phyloP scores from a whole-genome alignment of 768 basidiomycete genomes.

The Paxillus ammoniavirescens region DNA sequence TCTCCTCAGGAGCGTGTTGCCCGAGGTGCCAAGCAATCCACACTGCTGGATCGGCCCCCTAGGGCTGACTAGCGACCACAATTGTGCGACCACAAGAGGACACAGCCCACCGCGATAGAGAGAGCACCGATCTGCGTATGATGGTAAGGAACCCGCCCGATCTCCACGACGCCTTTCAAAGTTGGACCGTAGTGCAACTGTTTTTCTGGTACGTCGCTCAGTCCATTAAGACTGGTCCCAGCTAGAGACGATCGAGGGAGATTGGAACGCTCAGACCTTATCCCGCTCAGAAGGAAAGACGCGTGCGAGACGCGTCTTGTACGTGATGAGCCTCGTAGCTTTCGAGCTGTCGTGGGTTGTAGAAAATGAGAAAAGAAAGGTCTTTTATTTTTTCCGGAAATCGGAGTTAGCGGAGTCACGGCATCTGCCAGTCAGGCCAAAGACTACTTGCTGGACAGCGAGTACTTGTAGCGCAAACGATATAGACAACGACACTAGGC shows the following conservation, averaged over 20 bases:
- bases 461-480: too few relatives aligned
- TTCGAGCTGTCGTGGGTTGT: constrained; percentile 26
- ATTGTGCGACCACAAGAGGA: constrained; percentile 8
- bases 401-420: constrained; percentile 19
- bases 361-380: neutral
- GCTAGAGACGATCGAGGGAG: constrained; percentile 30
- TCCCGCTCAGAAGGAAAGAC: constrained; percentile 30
- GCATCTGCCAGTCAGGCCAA: neutral
- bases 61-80: constrained; percentile 1
- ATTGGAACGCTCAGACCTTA: constrained; percentile 32
- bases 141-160: constrained; percentile 18
- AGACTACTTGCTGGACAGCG: too few relatives aligned
- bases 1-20: neutral
- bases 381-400: constrained; percentile 5
- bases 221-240: constrained; percentile 25
- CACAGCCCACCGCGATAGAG: constrained; percentile 22
- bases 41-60: neutral
- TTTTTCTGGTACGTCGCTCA: constrained; percentile 30
- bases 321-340: constrained; percentile 29
- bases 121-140: neutral
- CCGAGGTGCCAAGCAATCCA: neutral
- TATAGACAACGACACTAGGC: too few relatives aligned
- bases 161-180: constrained; percentile 30
- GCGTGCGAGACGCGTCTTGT: constrained; percentile 16
- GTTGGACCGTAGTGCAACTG: constrained; percentile 20